Percentiles rank a stretch among this genome's conserved stretches.
phyloP scores from a whole-genome alignment of 345 rosid species.

The Eucalyptus cloeziana region DNA sequence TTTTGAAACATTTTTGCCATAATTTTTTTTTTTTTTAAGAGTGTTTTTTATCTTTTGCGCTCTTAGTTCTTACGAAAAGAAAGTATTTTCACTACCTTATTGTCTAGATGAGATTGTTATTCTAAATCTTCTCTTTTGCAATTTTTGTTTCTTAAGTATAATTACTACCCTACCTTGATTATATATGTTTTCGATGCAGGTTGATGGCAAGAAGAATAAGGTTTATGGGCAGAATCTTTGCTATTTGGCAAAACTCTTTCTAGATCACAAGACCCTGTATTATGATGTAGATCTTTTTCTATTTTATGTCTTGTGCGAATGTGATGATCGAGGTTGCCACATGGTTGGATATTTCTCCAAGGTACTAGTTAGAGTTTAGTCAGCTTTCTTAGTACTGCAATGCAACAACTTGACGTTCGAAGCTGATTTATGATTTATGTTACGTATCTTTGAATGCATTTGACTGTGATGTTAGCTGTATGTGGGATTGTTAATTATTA shows the following conservation, averaged over 20 bases:
- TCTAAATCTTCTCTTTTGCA: neutral
- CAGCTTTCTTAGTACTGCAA: neutral
- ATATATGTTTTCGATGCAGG: conserved; percentile 11
- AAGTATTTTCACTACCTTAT: neutral
- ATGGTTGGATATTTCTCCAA: conserved; percentile 99
- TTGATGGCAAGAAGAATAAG: conserved; percentile 97
- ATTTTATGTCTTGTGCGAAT: conserved; percentile 88
- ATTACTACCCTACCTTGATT: neutral
- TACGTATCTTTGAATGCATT: neutral
- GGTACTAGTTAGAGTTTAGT: conserved; percentile 23
- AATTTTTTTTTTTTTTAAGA: neutral
- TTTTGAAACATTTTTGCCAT: neutral
- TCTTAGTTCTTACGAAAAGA: neutral
- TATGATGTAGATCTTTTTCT: conserved; percentile 95
- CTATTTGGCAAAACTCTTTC: conserved; percentile 91
- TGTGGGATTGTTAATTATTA: neutral
- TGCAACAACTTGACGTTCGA: neutral
- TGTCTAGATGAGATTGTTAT: neutral
- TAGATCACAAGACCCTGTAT: conserved; percentile 98
- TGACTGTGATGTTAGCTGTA: neutral
- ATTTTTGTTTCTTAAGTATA: neutral
- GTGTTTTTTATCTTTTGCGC: neutral
- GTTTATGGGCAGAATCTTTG: conserved; percentile 99
- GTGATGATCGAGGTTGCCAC: conserved; percentile 99
- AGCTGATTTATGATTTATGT: neutral